A percentile compares a stretch with the other conserved stretches of the same genome.
phyloP scores from a whole-genome alignment of 306 rosid species.

The Quillaja saponaria region DNA sequence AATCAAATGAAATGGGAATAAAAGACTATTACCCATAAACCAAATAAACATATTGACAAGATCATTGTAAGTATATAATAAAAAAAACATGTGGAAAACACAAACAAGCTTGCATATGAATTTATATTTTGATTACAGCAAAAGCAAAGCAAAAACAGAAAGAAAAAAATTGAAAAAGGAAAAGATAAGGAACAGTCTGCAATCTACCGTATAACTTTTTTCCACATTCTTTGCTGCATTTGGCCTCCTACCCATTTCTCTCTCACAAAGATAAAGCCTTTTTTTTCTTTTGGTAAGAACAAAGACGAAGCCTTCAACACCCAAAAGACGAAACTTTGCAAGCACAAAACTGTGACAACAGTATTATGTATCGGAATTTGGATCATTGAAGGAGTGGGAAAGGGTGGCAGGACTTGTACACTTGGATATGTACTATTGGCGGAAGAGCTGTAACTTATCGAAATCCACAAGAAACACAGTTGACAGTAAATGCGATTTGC shows the following conservation, averaged over 20 bases:
- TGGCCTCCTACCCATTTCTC: slow-evolving; percentile 42
- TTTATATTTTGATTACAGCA: neutral
- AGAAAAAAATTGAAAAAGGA: neutral
- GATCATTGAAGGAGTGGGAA: too few species aligned
- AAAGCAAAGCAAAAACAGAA: neutral
- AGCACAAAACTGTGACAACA: too few species aligned
- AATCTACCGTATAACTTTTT: slow-evolving; percentile 20
- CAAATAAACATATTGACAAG: neutral
- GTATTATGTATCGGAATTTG: too few species aligned
- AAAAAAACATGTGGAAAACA: neutral
- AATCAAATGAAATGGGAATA: neutral
- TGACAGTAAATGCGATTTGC: too few species aligned
- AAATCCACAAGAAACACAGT: too few species aligned
- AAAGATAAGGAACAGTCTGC: too few species aligned
- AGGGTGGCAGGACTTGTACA: too few species aligned
- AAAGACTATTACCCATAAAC: neutral
- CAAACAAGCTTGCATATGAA: neutral
- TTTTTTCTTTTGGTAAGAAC: too few species aligned
- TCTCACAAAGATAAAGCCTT: neutral
- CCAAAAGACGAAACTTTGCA: too few species aligned
- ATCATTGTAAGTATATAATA: slow-evolving; percentile 8
- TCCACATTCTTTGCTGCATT: slow-evolving; percentile 5
- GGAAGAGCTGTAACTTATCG: too few species aligned
- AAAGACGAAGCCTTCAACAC: neutral
- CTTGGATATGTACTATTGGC: too few species aligned